phyloP scores from a whole-genome alignment of 1,284 basidiomycete species.

The Rhodotorula glutinis region DNA sequence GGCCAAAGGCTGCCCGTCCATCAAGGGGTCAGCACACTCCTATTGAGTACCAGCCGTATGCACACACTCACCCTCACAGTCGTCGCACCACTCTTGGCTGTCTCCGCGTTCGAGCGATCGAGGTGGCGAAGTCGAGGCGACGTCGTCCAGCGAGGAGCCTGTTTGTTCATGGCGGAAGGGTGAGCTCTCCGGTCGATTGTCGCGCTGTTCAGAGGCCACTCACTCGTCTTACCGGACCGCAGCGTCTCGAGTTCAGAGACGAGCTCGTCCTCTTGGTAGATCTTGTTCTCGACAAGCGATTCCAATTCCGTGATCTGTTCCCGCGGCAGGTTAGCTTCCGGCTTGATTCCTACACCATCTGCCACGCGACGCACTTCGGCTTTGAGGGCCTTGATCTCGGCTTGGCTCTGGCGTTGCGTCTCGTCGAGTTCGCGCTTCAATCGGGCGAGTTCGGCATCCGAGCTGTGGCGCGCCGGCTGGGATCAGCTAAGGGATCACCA shows the following conservation, averaged over 20 bases:
- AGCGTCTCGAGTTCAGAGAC: conserved; percentile 68
- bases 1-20: conserved; percentile 26
- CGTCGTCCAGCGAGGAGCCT: background rate
- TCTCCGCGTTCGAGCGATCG: background rate
- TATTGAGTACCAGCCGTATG: too few species aligned
- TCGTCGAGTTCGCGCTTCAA: conserved; percentile 41
- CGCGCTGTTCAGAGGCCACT: too few species aligned
- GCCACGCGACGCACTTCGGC: conserved; percentile 30
- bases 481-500: too few species aligned
- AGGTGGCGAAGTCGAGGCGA: conserved; percentile 3
- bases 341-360: too few species aligned
- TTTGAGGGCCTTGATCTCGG: conserved; percentile 41
- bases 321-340: too few species aligned
- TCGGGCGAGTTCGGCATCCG: conserved; percentile 38
- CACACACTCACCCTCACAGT: conserved; percentile 32
- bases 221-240: background rate
- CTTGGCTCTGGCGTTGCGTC: conserved; percentile 44
- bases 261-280: conserved; percentile 89
- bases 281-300: conserved; percentile 84
- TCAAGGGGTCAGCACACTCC: too few species aligned
- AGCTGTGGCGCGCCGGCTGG: too few species aligned
- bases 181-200: too few species aligned
- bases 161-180: too few species aligned
- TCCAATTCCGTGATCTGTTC: conserved; percentile 77
- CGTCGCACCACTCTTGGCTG: conserved; percentile 32